Conservation (phyloP, 208 protist species). For the Wallacemonas sp. region DNA sequence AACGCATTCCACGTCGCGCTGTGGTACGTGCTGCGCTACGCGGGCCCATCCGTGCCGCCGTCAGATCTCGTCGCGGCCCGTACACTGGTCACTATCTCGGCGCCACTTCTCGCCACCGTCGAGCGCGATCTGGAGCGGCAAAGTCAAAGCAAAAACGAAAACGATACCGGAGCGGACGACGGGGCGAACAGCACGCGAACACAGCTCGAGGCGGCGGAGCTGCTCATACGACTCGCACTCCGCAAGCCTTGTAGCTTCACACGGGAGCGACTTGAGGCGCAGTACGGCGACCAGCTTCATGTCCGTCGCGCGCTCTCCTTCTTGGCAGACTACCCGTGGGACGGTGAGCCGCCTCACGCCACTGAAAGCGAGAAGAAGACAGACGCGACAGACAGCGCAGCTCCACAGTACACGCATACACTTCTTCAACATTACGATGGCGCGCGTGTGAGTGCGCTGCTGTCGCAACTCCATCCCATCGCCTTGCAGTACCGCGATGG, state of each 20-base stretch:
- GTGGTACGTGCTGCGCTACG: constrained; percentile 57
- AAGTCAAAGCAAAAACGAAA: no score
- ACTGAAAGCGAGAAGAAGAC: neutral
- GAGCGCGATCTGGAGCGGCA: neutral
- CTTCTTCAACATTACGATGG: constrained; percentile 37
- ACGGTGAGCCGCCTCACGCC: neutral
- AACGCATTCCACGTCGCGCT: constrained; percentile 54
- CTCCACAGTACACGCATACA: neutral
- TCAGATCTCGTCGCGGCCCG: constrained; percentile 39
- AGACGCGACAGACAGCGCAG: neutral
- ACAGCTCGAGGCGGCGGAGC: constrained; percentile 45
- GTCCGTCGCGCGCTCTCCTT: constrained; percentile 36
- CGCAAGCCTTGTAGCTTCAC: constrained; percentile 41
- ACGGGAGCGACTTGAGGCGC: constrained; percentile 36
- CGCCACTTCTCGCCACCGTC: neutral
- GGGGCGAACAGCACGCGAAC: constrained; percentile 11
- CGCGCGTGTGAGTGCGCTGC: constrained; percentile 22
- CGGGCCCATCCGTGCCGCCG: constrained; percentile 26
- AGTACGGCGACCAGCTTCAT: constrained; percentile 59
- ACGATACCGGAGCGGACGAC: neutral
- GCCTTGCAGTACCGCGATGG: neutral
- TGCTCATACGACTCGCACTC: constrained; percentile 60
- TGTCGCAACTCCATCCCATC: constrained; percentile 3
- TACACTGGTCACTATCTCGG: neutral
- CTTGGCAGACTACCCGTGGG: neutral